Conservation (phyloP, 2,329 filamentous ascomycete genomes). For the Diplocarpon mali region DNA sequence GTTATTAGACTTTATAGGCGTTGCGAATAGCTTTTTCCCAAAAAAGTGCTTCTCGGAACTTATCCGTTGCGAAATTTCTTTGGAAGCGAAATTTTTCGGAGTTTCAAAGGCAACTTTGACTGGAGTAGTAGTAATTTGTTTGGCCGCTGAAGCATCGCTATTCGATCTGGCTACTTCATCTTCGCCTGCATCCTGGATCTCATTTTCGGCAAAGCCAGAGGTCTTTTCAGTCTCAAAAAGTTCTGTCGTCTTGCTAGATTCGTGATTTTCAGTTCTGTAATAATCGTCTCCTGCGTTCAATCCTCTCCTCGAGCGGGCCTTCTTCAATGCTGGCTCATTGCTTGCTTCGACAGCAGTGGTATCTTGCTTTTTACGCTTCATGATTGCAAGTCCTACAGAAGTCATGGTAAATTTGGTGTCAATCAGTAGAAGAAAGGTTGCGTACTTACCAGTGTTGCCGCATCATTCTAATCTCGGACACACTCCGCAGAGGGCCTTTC, state of each 20-base stretch:
- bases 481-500: no score
- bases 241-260: no score
- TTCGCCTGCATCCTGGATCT: neutral
- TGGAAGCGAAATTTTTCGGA: neutral
- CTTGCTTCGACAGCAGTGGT: neutral
- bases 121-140: neutral
- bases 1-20: constrained; percentile 19
- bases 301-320: neutral
- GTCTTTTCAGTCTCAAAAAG: neutral
- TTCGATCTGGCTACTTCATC: neutral
- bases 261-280: neutral
- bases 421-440: no score
- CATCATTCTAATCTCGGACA: no score
- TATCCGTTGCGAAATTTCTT: constrained; percentile 3
- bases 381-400: neutral
- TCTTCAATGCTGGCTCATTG: constrained; percentile 3
- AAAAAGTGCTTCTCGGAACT: constrained; percentile 15
- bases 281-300: neutral
- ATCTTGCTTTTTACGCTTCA: constrained; percentile 16
- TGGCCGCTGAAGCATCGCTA: neutral
- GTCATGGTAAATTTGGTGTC: neutral
- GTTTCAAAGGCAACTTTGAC: neutral
- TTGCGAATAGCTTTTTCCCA: constrained; percentile 22
- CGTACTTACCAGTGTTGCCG: no score
- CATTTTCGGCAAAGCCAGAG: neutral